Evolutionary conservation across 1,139 yeast species (phyloP), one percentile per base, ranked within the genome.

Genomic region (Hansenula sp.): DNA sequence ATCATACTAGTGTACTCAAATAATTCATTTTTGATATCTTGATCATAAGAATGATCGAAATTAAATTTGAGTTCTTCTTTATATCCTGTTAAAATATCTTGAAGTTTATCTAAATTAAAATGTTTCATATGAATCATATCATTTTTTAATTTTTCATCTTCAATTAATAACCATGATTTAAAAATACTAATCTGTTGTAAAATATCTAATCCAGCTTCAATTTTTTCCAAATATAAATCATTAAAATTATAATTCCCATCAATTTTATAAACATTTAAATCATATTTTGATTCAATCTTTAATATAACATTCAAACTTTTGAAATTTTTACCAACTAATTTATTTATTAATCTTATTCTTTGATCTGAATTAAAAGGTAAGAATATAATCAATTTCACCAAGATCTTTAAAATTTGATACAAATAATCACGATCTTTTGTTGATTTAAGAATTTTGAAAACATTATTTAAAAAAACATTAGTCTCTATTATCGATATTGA

Each of bases 341-440:
- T 46, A 30, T 47, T 47, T 10, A 47, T 42, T 21, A 47, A 43
- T 36, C 51, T 38, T 14, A 46, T 25, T 35, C 51, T 39, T 29
- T 47, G 47, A 32, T 44, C 43, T 1, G 50, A 47, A 7, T 40
- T 39, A 25, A 44, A 46, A 4, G 51, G 48, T 17, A 47, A 24
- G 24, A 42, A 44, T 9, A 41, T 41, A 34, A 47, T 32, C 16
- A 47, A 22, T 33, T 35, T 40, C 14, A 34, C 16, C 37, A 33
- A 8, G 40, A 18, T 20, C 37, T 40, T 11, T 43, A 14, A 17
- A 30, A 33, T 27, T 19, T 14, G 32, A 37, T 43, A 19, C 35
- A 38, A 16, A 34, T 35, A 6, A 41, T 41, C 16, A 24, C 21
- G 26, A 14, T 40, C 43, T 6, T 30, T 22, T 10, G 18, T 11